phyloP scores from a whole-genome alignment of 495 filamentous ascomycete species.

The Trichoderma asperelloides region DNA sequence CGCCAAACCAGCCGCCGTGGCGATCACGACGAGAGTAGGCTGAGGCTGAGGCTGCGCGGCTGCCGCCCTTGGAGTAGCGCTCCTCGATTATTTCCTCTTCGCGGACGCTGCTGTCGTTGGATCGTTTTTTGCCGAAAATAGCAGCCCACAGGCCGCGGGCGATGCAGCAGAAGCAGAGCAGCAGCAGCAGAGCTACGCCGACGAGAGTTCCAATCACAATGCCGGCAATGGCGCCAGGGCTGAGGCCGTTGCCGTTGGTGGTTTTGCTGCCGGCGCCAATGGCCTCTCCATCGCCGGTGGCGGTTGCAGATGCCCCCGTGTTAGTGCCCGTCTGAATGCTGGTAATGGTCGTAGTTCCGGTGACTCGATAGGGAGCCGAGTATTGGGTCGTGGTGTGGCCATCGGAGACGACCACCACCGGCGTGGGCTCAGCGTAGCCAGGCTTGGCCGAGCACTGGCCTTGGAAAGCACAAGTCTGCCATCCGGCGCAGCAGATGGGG shows the following conservation, averaged over 20 bases:
- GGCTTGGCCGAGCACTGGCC: conserved; percentile 38
- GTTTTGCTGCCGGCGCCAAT: conserved; percentile 28
- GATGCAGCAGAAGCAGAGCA: conserved; percentile 69
- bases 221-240: conserved; percentile 83
- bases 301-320: conserved; percentile 27
- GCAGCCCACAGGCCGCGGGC: conserved; percentile 58
- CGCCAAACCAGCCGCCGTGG: conserved; percentile 60
- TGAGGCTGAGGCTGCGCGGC: conserved; percentile 21
- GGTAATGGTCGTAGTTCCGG: conserved; percentile 44
- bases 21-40: conserved; percentile 24
- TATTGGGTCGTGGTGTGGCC: conserved; percentile 37
- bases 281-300: conserved; percentile 34
- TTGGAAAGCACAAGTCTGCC: conserved; percentile 52
- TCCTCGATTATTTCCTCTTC: conserved; percentile 57
- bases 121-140: conserved; percentile 53
- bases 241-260: conserved; percentile 47
- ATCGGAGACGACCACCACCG: conserved; percentile 31
- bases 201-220: conserved; percentile 82
- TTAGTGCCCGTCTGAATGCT: conserved; percentile 26
- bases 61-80: conserved; percentile 49
- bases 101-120: conserved; percentile 29
- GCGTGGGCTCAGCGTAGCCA: conserved; percentile 19
- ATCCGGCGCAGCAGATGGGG: conserved; percentile 60
- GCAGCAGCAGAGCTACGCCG: conserved; percentile 61
- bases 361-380: conserved; percentile 59